These are phyloP conservation scores for Nannizzia gypsea DNA, from an alignment of 2,329 filamentous ascomycete species.

Conservation along the genomic window DNA sequence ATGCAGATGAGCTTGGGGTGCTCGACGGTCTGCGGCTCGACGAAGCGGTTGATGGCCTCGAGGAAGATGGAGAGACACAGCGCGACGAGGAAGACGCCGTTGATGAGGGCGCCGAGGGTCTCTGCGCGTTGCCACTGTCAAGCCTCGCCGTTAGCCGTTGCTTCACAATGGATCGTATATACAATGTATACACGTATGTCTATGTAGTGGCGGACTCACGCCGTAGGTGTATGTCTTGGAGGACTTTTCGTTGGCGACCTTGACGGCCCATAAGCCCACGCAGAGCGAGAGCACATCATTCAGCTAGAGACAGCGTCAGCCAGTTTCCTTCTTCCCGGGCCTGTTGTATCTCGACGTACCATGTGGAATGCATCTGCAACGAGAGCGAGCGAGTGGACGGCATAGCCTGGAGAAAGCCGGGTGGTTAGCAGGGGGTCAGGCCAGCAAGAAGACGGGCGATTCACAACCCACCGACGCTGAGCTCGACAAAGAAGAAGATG, in stretches of 20 bases:
- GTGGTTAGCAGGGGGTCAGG: background rate
- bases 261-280: slow-evolving; percentile 91
- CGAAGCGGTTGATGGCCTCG: slow-evolving; percentile 81
- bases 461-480: slow-evolving; percentile 55
- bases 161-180: slow-evolving; percentile 6
- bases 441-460: background rate
- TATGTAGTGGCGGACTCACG: slow-evolving; percentile 44
- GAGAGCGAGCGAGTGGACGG: slow-evolving; percentile 80
- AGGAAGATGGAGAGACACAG: slow-evolving; percentile 93
- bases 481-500: slow-evolving; percentile 79
- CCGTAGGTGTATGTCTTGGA: slow-evolving; percentile 94
- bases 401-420: slow-evolving; percentile 56
- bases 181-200: no score
- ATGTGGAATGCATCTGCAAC: slow-evolving; percentile 98
- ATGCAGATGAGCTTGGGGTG: slow-evolving; percentile 80
- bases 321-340: no score
- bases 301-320: slow-evolving; percentile 43
- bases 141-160: slow-evolving; percentile 15
- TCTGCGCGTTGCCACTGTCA: slow-evolving; percentile 86
- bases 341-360: slow-evolving; percentile 45
- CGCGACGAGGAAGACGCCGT: slow-evolving; percentile 93
- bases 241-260: slow-evolving; percentile 64
- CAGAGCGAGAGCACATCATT: slow-evolving; percentile 94
- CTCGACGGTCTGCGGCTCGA: slow-evolving; percentile 77
- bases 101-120: slow-evolving; percentile 90